Base-by-base conservation (phyloP, 2,329 filamentous ascomycete genomes). In the Didymella arachidicola region DNA sequence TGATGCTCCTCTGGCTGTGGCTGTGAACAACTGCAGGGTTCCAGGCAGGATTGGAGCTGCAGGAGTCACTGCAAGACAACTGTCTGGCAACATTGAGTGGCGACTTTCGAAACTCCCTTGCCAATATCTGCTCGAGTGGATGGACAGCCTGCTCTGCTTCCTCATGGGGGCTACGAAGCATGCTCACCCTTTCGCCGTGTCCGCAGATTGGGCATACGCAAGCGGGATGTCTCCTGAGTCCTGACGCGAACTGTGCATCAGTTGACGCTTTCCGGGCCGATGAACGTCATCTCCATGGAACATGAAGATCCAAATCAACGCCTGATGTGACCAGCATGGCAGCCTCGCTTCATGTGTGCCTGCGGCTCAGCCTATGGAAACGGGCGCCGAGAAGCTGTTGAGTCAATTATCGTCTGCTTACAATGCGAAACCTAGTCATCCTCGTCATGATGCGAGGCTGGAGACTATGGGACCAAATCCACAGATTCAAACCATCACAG, bases 381-480 rank as follows among this genome's bases (percentile, higher is more conserved):
- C 63, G 60, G 63, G 52, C n/a, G 32, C 16, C 46, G 47, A 58
- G 54, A 52, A 38, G 38, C 25, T 42, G 41, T 58, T 54, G 57
- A 63, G 48, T 63, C 62, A 68, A 65, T 65, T 59, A 56, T 63
- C 60, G 57, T 59, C 50, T 58, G 63, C 62, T 63, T 61, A 62
- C 58, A 56, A 32, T 45, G 44, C 59, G 14, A 36, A 43, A 49
- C 60, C 56, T 59, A 60, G 55, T 45, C 46, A 46, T 32, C 38
- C 46, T 19, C 19, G 7, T 19, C 36, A 8, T 19, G 36, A 18
- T 38, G 34, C 36, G 27, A 60, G 53, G 55, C 56, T 56, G 51
- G 48, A 42, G 51, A 34, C 38, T 57, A 59, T 22, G 49, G 48
- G 51, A 34, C 38, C 57, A 59, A 7, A 47, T 32, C 51, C 42